phyloP scores from a whole-genome alignment of 768 basidiomycete genomes.

The Boletus pseudo-olivaceus region DNA sequence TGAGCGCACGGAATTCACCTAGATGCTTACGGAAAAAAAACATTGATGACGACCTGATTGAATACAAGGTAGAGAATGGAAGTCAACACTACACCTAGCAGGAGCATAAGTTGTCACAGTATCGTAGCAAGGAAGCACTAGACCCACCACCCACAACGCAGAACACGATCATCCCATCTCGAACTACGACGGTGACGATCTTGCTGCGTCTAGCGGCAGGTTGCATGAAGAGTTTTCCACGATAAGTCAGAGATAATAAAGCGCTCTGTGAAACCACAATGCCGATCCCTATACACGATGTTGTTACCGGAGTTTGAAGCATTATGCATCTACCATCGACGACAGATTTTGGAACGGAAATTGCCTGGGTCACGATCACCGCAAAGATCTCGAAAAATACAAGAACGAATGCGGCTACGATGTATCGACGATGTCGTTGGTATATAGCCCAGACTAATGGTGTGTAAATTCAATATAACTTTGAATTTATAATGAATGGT shows the following conservation, averaged over 20 bases:
- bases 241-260: conserved; percentile 16
- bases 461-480: background rate
- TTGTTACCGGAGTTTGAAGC: background rate
- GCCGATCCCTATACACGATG: background rate
- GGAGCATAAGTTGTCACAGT: background rate
- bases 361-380: background rate
- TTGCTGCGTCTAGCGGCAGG: conserved; percentile 12
- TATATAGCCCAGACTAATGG: conserved; percentile 16
- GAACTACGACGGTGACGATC: conserved; percentile 9
- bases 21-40: conserved; percentile 16
- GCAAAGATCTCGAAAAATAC: conserved; percentile 4
- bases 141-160: conserved; percentile 8
- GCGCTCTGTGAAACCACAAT: conserved; percentile 10
- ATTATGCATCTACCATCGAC: conserved; percentile 12
- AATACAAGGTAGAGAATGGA: background rate
- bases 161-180: conserved; percentile 17
- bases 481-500: background rate
- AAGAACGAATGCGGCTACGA: background rate
- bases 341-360: background rate
- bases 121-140: background rate
- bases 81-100: conserved; percentile 1
- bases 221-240: conserved; percentile 9
- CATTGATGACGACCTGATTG: conserved; percentile 7
- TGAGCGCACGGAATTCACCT: background rate
- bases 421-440: background rate